These are phyloP conservation scores for Adansonia rubrostipa DNA, from an alignment of 441 rosid genomes.

Conservation along the genomic window DNA sequence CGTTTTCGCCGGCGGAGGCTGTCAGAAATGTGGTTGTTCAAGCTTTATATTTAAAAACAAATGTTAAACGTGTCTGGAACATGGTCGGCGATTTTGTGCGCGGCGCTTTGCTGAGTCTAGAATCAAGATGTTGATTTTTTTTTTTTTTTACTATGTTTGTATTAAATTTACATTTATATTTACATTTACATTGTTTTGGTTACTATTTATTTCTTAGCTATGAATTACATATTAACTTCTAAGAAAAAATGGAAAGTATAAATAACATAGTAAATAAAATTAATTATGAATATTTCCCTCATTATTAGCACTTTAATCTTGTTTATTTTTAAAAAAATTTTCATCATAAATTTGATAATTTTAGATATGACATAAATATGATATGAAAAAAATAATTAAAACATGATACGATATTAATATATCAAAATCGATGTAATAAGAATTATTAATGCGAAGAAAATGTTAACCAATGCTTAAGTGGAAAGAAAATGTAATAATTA, in stretches of 20 bases:
- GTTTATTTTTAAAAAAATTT: not conserved
- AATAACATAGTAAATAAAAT: not conserved
- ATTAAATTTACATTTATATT: not conserved
- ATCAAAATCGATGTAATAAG: too few relatives aligned
- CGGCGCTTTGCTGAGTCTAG: too few relatives aligned
- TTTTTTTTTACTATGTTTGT: not conserved
- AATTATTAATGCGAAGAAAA: too few relatives aligned
- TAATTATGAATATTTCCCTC: not conserved
- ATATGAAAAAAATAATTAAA: too few relatives aligned
- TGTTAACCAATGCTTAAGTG: too few relatives aligned
- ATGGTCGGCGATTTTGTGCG: too few relatives aligned
- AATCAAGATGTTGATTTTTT: not conserved
- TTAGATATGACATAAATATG: not conserved
- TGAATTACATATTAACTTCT: not conserved
- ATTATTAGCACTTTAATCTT: not conserved
- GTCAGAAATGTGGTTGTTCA: constrained; percentile 17
- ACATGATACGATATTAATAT: too few relatives aligned
- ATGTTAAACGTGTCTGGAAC: too few relatives aligned
- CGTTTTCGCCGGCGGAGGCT: constrained; percentile 43
- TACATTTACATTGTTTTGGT: not conserved
- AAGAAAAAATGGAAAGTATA: too few relatives aligned
- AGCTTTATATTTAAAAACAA: not conserved
- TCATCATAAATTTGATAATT: not conserved
- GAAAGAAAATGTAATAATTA: too few relatives aligned
- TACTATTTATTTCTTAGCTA: not conserved